phyloP scores from a whole-genome alignment of 2,329 filamentous ascomycete genomes.

The Penicillium sp. region DNA sequence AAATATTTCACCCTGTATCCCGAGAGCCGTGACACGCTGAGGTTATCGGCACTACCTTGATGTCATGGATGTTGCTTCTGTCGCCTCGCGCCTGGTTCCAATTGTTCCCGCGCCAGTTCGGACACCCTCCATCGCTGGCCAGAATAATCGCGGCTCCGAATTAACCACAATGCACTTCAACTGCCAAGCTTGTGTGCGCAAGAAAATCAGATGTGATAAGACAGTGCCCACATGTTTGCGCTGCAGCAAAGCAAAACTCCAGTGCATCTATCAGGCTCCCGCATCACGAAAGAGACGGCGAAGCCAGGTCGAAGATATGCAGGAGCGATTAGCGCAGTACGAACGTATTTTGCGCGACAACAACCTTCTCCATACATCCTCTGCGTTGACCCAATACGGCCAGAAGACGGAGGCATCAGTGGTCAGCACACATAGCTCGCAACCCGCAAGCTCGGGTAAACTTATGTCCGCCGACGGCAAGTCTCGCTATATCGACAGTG shows the following conservation, averaged over 20 bases:
- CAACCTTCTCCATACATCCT: conserved; percentile 9
- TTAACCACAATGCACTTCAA: conserved; percentile 8
- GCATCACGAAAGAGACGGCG: conserved; percentile 41
- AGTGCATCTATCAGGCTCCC: conserved; percentile 45
- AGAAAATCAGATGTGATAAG: conserved; percentile 45
- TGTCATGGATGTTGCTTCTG: background rate
- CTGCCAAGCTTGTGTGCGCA: conserved; percentile 28
- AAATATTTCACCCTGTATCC: background rate
- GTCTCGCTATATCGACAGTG: conserved; percentile 45
- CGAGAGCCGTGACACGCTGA: background rate
- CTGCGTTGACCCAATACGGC: background rate
- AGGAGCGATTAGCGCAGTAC: conserved; percentile 41
- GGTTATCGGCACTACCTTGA: background rate
- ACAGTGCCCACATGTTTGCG: conserved; percentile 33
- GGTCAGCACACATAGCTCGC: background rate
- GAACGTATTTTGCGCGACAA: conserved; percentile 41
- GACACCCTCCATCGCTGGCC: background rate
- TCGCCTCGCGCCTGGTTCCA: background rate
- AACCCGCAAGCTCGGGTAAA: background rate
- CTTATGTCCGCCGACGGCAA: conserved; percentile 28
- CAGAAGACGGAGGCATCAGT: background rate
- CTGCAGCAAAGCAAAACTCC: conserved; percentile 34
- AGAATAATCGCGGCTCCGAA: background rate
- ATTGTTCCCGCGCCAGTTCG: background rate
- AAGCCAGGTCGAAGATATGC: conserved; percentile 30